Base-by-base conservation (phyloP, 2,329 filamentous ascomycete species). In the Chaetomium strumarium region DNA sequence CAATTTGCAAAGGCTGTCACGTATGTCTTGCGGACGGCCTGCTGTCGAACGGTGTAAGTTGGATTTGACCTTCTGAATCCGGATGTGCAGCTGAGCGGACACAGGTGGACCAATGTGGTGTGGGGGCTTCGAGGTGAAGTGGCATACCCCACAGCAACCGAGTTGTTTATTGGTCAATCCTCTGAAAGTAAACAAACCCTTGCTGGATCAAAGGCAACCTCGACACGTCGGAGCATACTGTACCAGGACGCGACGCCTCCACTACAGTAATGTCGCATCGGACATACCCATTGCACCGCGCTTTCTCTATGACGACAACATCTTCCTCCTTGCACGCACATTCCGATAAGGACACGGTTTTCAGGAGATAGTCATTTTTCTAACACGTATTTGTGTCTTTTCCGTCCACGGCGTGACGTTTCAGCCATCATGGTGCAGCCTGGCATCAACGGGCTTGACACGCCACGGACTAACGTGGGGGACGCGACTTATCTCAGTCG, bases 381-480 rank as follows among this genome's bases (percentile, higher is more conserved):
- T 8, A n/a, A n/a, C 34, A 37, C 14, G 5, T 8, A 8, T 37
- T 37, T n/a, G n/a, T 37, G 7, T 8, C 14, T 8, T 14, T 37
- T n/a, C 38, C n/a, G n/a, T 19, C 29, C 20, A 20, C 33, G 29
- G 36, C 34, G 41, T 52, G 44, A 52, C 33, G 52, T 30, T 16
- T 37, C 41, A 43, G 49, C 48, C 68, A 73, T 64, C 61, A 88
- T 88, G 85, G 80, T 78, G 54, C 78, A 80, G 59, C 79, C 80
- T 38, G 85, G 84, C 65, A 78, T 76, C 62, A 77, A 72, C 67
- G 78, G 77, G 65, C 79, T 95, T 71, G 87, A 93, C 71, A 95
- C 91, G 62, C 92, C 92, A 64, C 85, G 86, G 67, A 95, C 90
- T 56, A 87, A 90, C 65, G 70, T 84, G 60, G 90, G 86, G 65